A percentile compares a stretch with the other conserved stretches of the same genome.
These are phyloP conservation scores for Coix lacrymajobi DNA, from an alignment of 176 grass and related monocot genomes.

Conservation along the genomic window DNA sequence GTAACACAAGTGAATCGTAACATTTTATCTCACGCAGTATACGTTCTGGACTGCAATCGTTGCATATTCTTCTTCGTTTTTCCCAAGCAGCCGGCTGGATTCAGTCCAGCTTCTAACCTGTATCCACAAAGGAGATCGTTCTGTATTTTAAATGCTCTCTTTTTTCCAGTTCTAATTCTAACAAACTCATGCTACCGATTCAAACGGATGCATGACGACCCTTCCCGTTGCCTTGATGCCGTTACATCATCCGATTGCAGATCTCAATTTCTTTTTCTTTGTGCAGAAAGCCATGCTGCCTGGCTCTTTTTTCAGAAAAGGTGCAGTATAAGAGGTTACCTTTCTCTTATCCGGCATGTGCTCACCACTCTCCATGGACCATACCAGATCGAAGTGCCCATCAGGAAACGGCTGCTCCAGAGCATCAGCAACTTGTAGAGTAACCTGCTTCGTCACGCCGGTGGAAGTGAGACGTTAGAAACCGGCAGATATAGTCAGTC, in stretches of 20 bases:
- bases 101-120: too few species aligned
- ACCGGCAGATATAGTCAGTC: not conserved
- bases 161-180: not conserved
- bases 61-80: not conserved
- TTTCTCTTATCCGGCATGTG: slow-evolving; percentile 92
- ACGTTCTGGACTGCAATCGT: not conserved
- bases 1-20: too few species aligned
- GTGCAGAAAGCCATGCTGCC: not conserved
- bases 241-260: not conserved
- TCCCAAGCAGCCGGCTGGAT: too few species aligned
- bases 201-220: not conserved
- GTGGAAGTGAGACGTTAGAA: not conserved
- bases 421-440: slow-evolving; percentile 93
- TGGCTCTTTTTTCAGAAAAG: not conserved
- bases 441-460: slow-evolving; percentile 41
- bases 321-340: slow-evolving; percentile 22
- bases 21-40: too few species aligned
- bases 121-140: not conserved
- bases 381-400: slow-evolving; percentile 82
- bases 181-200: not conserved
- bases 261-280: not conserved
- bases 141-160: not conserved
- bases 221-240: not conserved
- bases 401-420: slow-evolving; percentile 86
- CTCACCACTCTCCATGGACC: slow-evolving; percentile 99